Base-by-base conservation (phyloP, 768 basidiomycete species). In the Ramaria sp. region DNA sequence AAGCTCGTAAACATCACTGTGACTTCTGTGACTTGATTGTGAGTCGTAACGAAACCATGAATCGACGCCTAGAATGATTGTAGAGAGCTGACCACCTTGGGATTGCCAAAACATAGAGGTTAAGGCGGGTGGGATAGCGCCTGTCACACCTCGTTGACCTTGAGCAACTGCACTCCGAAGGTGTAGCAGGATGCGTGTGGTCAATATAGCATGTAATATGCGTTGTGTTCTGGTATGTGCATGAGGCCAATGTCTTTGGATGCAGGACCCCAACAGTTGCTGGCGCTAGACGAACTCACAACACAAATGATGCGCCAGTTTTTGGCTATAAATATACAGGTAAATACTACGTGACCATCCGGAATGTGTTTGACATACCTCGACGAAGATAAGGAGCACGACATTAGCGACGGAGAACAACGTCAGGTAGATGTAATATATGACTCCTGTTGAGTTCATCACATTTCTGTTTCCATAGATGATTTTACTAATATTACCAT, bases 181-280 rank as follows among this genome's bases (percentile, higher is more conserved):
- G 38, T 57, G 45, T 19, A 57, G 55, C 9, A 57, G 55, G 15
- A 57, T 57, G 2, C 55, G 55, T 10, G 49, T 27, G 11, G 55
- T 49, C 19, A 57, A 45, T 20, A 57, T 49, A 5, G 50, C 47
- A 27, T 57, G 55, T 10, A 57, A 15, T 6, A 57, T 48, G 4
- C 55, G 55, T 38, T 57, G 55, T n/a, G 45, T 49, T 19, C 53
- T 54, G 12, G 30, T 12, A 38, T 22, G 22, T 11, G 33, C 33
- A 19, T 42, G 41, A n/a, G 24, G 15, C 10, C 22, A 5, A 48
- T 5, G 22, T 7, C 22, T 48, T 24, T 19, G 10, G 17, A 7
- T 27, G 47, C 6, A 31, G 7, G 24, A 48, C n/a, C n/a, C n/a
- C n/a, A n/a, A n/a, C n/a, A 17, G 22, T 13, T 17, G 4, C 20